Evolutionary conservation across 768 basidiomycete genomes (phyloP), one percentile per base, ranked within the genome.

Genomic region (Tremella fuciformis): DNA sequence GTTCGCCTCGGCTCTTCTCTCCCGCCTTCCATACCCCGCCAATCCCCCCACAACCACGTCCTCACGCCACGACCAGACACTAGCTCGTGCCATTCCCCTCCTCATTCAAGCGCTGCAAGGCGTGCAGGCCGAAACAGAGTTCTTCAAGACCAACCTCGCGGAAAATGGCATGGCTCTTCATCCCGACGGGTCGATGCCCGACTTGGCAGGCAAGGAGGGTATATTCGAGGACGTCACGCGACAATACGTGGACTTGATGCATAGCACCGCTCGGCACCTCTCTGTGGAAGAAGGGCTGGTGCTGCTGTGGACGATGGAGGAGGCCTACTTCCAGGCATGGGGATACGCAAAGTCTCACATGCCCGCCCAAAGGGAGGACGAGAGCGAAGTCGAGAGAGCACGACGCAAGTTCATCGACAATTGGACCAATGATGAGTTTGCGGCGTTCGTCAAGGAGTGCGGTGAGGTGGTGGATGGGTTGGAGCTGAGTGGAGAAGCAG

Each of bases 291-390:
- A 89, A 41, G 85, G 85, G 0, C 75, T 89, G 19, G 78, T 88
- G 1, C 85, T 89, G 60, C 76, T 89, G 13, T 88, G 87, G 87
- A 85, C 85, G 0, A 88, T 88, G 87, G 88, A 88, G 71, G 81
- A 88, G 88, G 80, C 86, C 22, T 88, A 88, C 68, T 78, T 87
- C 24, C 83, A 85, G 51, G 83, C 86, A 2, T 88, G 88, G 88
- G 79, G 80, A 0, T 76, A 78, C 53, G 84, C 85, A 38, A 56
- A 61, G 21, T n/a, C 47, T 3, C 47, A 62, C 15, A 41, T 57
- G 1, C 29, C 67, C 9, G 29, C 55, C 3, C 1, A 68, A 48
- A 4, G 49, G 53, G 7, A 50, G 37, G 3, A 55, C 37, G 1
- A 34, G 29, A 34, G 29, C 11, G 46, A 57, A 25, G 63, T 54